These are phyloP conservation scores for Verticillium klebahnii DNA, from an alignment of 2,329 filamentous ascomycete genomes.

Conservation along the genomic window DNA sequence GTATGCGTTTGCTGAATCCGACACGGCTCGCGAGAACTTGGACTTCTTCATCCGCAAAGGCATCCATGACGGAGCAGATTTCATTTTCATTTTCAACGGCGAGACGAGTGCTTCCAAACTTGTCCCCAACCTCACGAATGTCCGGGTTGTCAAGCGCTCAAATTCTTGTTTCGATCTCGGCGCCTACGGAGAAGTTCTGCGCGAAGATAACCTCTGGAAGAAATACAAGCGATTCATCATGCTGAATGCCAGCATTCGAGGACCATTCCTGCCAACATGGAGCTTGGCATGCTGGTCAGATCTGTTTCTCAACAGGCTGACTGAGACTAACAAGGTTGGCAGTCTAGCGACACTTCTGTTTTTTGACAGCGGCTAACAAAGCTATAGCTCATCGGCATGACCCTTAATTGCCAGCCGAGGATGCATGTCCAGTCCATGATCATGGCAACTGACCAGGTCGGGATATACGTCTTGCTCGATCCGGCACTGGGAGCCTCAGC, in stretches of 20 bases:
- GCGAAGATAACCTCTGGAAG: conserved; percentile 23
- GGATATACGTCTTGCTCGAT: conserved; percentile 29
- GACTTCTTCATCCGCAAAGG: conserved; percentile 30
- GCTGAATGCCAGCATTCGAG: conserved; percentile 28
- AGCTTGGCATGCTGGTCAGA: conserved; percentile 30
- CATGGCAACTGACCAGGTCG: conserved; percentile 30
- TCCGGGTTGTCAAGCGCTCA: conserved; percentile 22
- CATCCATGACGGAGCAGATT: conserved; percentile 30
- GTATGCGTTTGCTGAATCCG: conserved; percentile 31
- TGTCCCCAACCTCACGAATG: conserved; percentile 25
- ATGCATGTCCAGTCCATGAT: conserved; percentile 33
- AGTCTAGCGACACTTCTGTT: neutral
- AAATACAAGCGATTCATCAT: conserved; percentile 30
- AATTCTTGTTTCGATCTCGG: conserved; percentile 31
- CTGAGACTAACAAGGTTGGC: conserved; percentile 22
- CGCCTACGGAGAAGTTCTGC: conserved; percentile 27
- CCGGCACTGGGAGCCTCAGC: conserved; percentile 14
- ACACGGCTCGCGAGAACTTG: conserved; percentile 24
- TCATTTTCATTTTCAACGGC: conserved; percentile 34
- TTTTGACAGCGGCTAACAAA: neutral
- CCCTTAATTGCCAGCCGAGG: conserved; percentile 26
- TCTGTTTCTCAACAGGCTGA: conserved; percentile 23
- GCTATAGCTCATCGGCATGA: conserved; percentile 30
- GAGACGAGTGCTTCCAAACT: conserved; percentile 17
- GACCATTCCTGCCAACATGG: conserved; percentile 31